Base-by-base conservation (phyloP, 345 rosid genomes). In the Bruguiera gymnorhiza region DNA sequence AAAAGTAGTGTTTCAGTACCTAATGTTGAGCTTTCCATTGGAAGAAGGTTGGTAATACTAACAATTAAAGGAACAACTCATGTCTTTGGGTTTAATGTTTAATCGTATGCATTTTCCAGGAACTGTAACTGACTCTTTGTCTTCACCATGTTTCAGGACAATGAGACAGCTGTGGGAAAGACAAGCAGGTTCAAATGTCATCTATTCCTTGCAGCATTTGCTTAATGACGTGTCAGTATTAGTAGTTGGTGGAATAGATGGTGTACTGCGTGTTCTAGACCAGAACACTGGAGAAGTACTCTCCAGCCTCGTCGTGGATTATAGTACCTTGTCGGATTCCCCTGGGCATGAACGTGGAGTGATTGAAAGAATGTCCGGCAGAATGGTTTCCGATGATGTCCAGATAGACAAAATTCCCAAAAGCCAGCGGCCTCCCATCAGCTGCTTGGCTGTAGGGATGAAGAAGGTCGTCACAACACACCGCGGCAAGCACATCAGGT, bases 161-260 rank as follows among this genome's bases (percentile, higher is more conserved):
- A 88, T 86, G 95, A 76, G 81, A 82, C 76, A 6, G 51, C n/a
- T 94, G 61, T 94, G 98, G 97, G 84, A 84, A 75, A 80, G 68
- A 36, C 84, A 88, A 65, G 89, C 83, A 75, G 86, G 96, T 79
- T 85, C 96, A 57, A 94, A 89, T 73, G 96, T 85, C 5, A 32
- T 91, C 18, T 91, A 94, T 78, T 86, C 98, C 0, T 32, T 88
- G 72, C 87, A 85, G 48, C 93, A 89, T 74, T 67, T 86, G 63
- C 78, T 62, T 20, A 76, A 74, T 3, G 96, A 94, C 68, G 70
- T 70, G 8, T 86, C 95, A 1, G 78, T 79, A 3, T 65, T 94
- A 43, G 83, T 79, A 7, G 89, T 79, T 61, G 98, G 98, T 39
- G 98, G 98, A 73, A 89, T 94, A 66, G 98, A 94, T 46, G 96